These are phyloP conservation scores for Entelexis paramagnoliae DNA, from an alignment of 1,139 yeast species.

Conservation along the genomic window DNA sequence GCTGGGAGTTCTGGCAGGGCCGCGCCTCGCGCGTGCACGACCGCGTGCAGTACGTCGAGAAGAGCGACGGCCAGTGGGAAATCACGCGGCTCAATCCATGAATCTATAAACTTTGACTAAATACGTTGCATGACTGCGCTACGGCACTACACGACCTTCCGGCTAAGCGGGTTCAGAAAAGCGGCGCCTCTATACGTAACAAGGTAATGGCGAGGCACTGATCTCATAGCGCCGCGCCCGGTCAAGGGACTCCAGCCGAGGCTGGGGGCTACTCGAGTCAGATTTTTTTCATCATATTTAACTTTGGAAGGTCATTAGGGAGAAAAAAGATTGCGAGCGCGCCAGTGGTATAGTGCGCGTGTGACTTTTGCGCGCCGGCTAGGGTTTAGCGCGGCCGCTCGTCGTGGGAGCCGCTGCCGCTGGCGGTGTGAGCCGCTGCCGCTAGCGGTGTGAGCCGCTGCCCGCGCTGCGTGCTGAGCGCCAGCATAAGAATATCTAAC, in stretches of 20 bases:
- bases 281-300: constrained; percentile 23
- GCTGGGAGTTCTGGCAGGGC: constrained; percentile 97
- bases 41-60: constrained; percentile 60
- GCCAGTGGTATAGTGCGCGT: not conserved
- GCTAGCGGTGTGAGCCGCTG: no score
- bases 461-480: no score
- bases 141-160: not conserved
- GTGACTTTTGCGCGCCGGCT: not conserved
- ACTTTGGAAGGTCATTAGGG: constrained; percentile 24
- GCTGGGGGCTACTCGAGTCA: constrained; percentile 24
- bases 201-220: constrained; percentile 35
- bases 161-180: constrained; percentile 14
- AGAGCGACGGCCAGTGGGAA: constrained; percentile 47
- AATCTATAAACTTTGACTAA: not conserved
- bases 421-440: no score
- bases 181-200: constrained; percentile 27
- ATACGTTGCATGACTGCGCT: no score
- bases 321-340: constrained; percentile 4
- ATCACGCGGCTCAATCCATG: constrained; percentile 66
- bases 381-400: no score
- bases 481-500: no score
- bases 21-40: constrained; percentile 84
- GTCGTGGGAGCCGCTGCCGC: no score
- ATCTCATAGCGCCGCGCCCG: constrained; percentile 36
- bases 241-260: constrained; percentile 31